Base-by-base conservation (phyloP, 2,329 filamentous ascomycete species). In the Hymenoscyphus fraxineus region DNA sequence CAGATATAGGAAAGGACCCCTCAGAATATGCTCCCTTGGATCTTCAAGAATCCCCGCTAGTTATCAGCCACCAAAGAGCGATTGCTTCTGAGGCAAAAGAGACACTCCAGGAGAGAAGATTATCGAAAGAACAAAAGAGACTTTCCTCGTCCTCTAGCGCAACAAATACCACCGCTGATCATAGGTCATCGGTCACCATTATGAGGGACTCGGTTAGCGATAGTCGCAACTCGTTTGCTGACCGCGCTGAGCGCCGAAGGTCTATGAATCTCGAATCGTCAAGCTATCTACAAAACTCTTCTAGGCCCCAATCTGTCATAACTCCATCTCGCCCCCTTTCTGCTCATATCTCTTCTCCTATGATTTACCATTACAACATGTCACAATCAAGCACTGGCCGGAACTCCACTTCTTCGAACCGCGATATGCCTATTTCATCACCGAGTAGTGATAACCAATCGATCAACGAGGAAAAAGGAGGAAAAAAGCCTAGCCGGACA, bases 301-400 rank as follows among this genome's bases (percentile, higher is more conserved):
- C 82, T 80, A 63, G 73, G 77, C 57, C 80, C 79, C 27, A 80
- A 19, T 59, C 67, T 16, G 22, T 80, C 76, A n/a, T 79, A 80
- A 54, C 82, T 79, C 7, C 80, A 80, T 71, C 82, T 80, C 63
- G 73, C 77, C 56, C 80, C 79, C 71, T 78, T 80, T 72, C 77
- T 75, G 60, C 66, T 66, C 71, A 71, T 63, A 65, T 75, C 65
- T 65, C 69, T 74, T 84, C 65, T 78, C 85, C 76, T 73, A 51
- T 51, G 6, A 27, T 7, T 27, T 19, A 51, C 44, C 7, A 10
- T 35, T 83, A 79, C 81, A 83, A 75, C 72, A 85, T 76, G 71
- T 91, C 80, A 76, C 82, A 80, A 79, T 95, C 81, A 78, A 91
- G 83, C 78, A 89, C 80, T 77, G 91, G 80, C 74, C 82, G 78